These are phyloP conservation scores for Coniochaeta sp. DNA, from an alignment of 2,329 filamentous ascomycete genomes.

Conservation along the genomic window DNA sequence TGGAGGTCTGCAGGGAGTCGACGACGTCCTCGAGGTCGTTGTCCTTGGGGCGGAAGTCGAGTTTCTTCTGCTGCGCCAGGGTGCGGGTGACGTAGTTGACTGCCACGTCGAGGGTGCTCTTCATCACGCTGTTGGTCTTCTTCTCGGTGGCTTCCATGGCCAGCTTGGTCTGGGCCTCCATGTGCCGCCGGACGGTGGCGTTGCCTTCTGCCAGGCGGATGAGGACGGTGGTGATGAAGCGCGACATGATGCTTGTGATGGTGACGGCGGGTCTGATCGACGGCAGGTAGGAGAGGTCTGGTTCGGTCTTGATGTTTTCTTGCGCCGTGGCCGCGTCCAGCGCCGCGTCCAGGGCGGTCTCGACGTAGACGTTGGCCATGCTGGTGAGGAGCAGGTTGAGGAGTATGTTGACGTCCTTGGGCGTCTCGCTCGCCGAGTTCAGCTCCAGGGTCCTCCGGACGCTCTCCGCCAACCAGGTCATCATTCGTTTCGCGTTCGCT, in stretches of 20 bases:
- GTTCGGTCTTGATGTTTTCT: slow-evolving; percentile 75
- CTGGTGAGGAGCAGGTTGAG: slow-evolving; percentile 76
- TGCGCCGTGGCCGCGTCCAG: slow-evolving; percentile 67
- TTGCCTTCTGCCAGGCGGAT: slow-evolving; percentile 85
- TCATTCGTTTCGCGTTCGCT: slow-evolving; percentile 91
- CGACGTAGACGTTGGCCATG: slow-evolving; percentile 77
- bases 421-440: slow-evolving; percentile 79
- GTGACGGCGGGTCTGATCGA: slow-evolving; percentile 75
- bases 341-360: slow-evolving; percentile 61
- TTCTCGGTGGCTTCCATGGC: slow-evolving; percentile 75
- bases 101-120: slow-evolving; percentile 56
- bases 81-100: slow-evolving; percentile 69
- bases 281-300: slow-evolving; percentile 78
- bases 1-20: slow-evolving; percentile 77
- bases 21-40: slow-evolving; percentile 55
- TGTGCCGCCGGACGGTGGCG: slow-evolving; percentile 80
- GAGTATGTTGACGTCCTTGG: slow-evolving; percentile 85
- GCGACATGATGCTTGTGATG: slow-evolving; percentile 87
- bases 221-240: slow-evolving; percentile 83
- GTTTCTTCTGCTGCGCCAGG: slow-evolving; percentile 73
- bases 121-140: slow-evolving; percentile 62
- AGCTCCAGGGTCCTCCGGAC: slow-evolving; percentile 87
- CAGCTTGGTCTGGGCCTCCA: slow-evolving; percentile 73
- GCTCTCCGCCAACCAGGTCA: slow-evolving; percentile 94
- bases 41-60: slow-evolving; percentile 84